A percentile compares a stretch with the other conserved stretches of the same genome.
Conservation (phyloP, 192 early-diverging fungal species). For the Lunasporangiospora selenospora region DNA sequence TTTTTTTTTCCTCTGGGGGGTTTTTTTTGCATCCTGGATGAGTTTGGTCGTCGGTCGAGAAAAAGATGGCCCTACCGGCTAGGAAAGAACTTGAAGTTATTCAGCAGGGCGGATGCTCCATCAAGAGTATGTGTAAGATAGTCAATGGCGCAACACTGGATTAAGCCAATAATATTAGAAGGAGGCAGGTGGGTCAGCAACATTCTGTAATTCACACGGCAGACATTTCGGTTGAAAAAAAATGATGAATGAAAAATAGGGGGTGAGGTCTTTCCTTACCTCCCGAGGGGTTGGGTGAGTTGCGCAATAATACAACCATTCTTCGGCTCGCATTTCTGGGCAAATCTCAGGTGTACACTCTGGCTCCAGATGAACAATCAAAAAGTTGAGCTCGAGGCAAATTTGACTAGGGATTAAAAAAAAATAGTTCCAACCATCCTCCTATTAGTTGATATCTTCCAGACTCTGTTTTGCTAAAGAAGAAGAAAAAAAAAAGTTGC, state of each 20-base stretch:
- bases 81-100: slow-evolving; percentile 78
- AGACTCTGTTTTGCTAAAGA: background rate
- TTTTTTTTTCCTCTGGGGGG: background rate
- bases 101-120: slow-evolving; percentile 81
- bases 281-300: slow-evolving; percentile 79
- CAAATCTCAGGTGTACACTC: slow-evolving; percentile 84
- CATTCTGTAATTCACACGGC: background rate
- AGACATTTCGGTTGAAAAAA: slow-evolving; percentile 1
- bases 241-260: slow-evolving; percentile 1
- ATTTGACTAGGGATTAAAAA: slow-evolving; percentile 68
- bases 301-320: slow-evolving; percentile 93
- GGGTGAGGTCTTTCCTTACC: slow-evolving; percentile 49
- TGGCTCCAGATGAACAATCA: slow-evolving; percentile 70
- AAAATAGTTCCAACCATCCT: background rate
- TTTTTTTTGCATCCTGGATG: too few species aligned
- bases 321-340: slow-evolving; percentile 93
- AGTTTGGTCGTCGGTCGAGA: background rate
- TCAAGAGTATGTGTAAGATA: slow-evolving; percentile 95
- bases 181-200: background rate
- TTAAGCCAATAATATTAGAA: background rate
- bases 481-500: background rate
- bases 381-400: slow-evolving; percentile 83
- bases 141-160: slow-evolving; percentile 87
- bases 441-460: background rate
- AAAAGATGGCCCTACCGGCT: slow-evolving; percentile 58